Evolutionary conservation across 352 stramenopile species (phyloP).

Genomic region (Phytophthora hybrid): DNA sequence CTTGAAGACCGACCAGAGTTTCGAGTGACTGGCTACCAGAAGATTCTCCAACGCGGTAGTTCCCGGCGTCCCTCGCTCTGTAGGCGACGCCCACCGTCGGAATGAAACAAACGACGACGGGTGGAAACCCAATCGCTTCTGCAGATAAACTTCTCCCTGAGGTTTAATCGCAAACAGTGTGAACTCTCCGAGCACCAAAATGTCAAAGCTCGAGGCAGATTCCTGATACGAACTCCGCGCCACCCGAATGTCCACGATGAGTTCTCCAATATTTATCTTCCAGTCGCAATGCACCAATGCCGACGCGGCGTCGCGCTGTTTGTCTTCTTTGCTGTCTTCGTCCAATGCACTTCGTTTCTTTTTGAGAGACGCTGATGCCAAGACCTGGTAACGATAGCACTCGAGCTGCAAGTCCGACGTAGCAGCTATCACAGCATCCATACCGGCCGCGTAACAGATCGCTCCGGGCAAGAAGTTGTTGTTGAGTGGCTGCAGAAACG

Average conservation of each 20-base stretch:
- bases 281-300: constrained; percentile 65
- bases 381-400: constrained; percentile 90
- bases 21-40: constrained; percentile 76
- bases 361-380: constrained; percentile 79
- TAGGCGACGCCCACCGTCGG: constrained; percentile 32
- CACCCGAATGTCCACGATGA: constrained; percentile 68
- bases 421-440: constrained; percentile 84
- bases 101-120: constrained; percentile 73
- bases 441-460: constrained; percentile 80
- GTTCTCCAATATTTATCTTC: constrained; percentile 74
- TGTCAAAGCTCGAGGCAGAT: constrained; percentile 70
- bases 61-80: constrained; percentile 19
- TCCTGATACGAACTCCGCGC: constrained; percentile 59
- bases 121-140: constrained; percentile 83
- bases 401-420: constrained; percentile 88
- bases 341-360: constrained; percentile 58
- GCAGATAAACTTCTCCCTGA: constrained; percentile 78
- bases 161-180: constrained; percentile 84
- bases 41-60: constrained; percentile 67
- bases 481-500: constrained; percentile 87
- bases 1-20: constrained; percentile 83
- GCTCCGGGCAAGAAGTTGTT: constrained; percentile 84
- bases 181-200: constrained; percentile 84
- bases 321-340: constrained; percentile 49
- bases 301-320: constrained; percentile 27